Percentiles rank a stretch among this genome's conserved stretches.
These are phyloP conservation scores for Tricholoma saponaceum DNA, from an alignment of 768 basidiomycete genomes.

Conservation along the genomic window DNA sequence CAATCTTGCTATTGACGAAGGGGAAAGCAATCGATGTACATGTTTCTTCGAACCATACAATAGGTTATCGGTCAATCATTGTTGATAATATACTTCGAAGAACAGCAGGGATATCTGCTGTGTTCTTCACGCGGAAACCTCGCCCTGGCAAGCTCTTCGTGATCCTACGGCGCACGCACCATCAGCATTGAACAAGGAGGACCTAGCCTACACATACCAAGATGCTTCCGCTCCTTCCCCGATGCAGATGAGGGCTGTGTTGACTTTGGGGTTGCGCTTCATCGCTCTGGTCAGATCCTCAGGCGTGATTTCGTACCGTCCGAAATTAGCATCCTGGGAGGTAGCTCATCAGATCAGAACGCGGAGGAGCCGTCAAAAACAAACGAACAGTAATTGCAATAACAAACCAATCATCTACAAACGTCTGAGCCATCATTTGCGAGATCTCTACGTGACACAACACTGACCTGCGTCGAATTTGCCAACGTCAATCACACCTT, in stretches of 20 bases:
- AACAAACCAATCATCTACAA: conserved; percentile 64
- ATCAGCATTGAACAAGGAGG: neutral
- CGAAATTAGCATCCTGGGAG: conserved; percentile 59
- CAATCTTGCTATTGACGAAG: neutral
- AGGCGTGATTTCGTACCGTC: conserved; percentile 54
- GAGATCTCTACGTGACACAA: neutral
- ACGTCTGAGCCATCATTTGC: neutral
- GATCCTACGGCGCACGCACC: conserved; percentile 37
- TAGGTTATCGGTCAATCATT: conserved; percentile 40
- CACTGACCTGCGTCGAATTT: conserved; percentile 56
- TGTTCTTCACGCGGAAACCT: conserved; percentile 56
- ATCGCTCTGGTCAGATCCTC: conserved; percentile 56
- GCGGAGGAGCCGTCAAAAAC: neutral
- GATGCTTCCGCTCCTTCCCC: conserved; percentile 63
- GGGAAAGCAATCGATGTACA: neutral
- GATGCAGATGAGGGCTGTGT: conserved; percentile 65
- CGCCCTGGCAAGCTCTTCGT: conserved; percentile 57
- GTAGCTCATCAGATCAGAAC: neutral
- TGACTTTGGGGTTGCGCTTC: conserved; percentile 61
- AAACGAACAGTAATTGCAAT: conserved; percentile 53
- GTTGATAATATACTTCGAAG: conserved; percentile 57
- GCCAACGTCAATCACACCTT: conserved; percentile 56
- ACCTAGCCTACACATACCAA: conserved; percentile 36
- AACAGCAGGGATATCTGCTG: conserved; percentile 61
- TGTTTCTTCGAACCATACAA: neutral